Percentiles rank a stretch among this genome's conserved stretches.
Conservation (phyloP, 176 grass and related monocot species). For the Ensete glaucum region DNA sequence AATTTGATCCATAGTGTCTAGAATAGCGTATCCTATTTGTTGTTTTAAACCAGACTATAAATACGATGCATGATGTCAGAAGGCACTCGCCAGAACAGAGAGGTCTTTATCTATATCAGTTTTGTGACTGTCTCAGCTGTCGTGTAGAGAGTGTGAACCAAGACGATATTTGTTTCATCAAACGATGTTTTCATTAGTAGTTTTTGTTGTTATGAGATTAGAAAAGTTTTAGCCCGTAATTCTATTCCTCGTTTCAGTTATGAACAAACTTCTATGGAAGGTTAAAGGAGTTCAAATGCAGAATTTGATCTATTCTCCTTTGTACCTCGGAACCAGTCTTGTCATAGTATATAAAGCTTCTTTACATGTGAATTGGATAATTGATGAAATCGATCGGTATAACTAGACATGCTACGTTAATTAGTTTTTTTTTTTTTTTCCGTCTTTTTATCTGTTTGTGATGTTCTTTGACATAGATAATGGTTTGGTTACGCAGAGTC, state of each 20-base stretch:
- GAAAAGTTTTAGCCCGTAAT: not conserved
- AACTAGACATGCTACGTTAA: not conserved
- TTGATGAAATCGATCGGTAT: not conserved
- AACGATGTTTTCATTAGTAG: not conserved
- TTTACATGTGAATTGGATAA: not conserved
- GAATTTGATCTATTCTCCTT: not conserved
- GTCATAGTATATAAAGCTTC: not conserved
- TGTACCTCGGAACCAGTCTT: not conserved
- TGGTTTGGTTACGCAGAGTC: constrained; percentile 34
- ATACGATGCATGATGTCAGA: no score
- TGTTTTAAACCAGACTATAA: no score
- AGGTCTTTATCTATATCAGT: not conserved
- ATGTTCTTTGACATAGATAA: not conserved
- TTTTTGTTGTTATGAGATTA: not conserved
- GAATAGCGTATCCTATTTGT: no score
- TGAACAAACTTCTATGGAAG: not conserved
- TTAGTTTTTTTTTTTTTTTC: not conserved
- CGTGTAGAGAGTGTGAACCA: not conserved
- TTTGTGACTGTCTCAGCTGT: not conserved
- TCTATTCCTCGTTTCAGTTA: not conserved
- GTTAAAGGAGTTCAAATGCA: not conserved
- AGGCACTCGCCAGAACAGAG: no score
- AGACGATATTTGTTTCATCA: not conserved
- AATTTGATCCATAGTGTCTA: no score
- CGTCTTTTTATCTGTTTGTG: not conserved